phyloP scores from a whole-genome alignment of 2,329 filamentous ascomycete genomes.

The Sclerotinia trifoliorum region DNA sequence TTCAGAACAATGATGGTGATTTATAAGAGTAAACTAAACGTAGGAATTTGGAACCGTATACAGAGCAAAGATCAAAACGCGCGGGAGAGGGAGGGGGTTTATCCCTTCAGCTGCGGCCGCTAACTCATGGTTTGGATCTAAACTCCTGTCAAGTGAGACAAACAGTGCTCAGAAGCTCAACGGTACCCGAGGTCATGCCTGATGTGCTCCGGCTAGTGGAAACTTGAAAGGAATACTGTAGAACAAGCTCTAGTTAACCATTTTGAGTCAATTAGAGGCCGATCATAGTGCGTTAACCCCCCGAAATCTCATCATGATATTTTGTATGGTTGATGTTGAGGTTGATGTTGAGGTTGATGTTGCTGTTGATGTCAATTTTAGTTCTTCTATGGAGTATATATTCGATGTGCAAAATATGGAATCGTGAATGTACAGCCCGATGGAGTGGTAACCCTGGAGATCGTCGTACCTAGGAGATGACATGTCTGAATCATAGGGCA shows the following conservation, averaged over 20 bases:
- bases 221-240: background rate
- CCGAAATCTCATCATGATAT: background rate
- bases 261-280: background rate
- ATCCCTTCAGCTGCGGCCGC: conserved; percentile 4
- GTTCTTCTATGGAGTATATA: background rate
- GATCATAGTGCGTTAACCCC: background rate
- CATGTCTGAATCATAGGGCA: conserved; percentile 2
- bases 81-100: background rate
- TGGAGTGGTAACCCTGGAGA: conserved; percentile 16
- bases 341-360: background rate
- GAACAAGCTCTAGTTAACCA: background rate
- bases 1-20: background rate
- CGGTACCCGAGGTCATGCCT: conserved; percentile 9
- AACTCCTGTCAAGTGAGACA: background rate
- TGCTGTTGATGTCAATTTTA: too few species aligned
- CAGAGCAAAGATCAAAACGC: conserved; percentile 2
- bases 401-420: background rate
- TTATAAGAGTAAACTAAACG: background rate
- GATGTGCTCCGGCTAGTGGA: background rate
- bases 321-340: background rate
- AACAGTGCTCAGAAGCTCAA: conserved; percentile 7
- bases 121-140: background rate
- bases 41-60: conserved; percentile 3
- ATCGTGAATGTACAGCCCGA: conserved; percentile 13
- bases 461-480: background rate